These are phyloP conservation scores for cucumber (Cucumis sativus) DNA, from an alignment of 306 rosid genomes.

Conservation along the genomic window DNA sequence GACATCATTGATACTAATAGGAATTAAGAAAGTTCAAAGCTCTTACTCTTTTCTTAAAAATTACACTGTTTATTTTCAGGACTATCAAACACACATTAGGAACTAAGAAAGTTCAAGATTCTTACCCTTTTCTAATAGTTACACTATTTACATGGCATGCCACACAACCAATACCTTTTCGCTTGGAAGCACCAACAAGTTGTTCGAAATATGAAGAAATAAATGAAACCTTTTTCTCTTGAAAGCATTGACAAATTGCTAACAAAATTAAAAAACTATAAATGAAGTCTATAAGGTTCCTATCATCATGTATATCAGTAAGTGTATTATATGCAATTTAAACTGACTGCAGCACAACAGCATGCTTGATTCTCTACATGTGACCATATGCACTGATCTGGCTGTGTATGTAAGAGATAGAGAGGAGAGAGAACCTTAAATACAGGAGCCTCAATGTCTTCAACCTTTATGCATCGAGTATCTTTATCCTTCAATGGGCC, in stretches of 20 bases:
- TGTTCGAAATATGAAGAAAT: background rate
- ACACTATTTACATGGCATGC: background rate
- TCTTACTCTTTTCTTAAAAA: background rate
- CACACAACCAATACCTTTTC: background rate
- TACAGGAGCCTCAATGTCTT: constrained; percentile 44
- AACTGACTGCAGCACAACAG: background rate
- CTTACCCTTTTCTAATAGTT: background rate
- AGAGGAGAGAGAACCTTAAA: constrained; percentile 33
- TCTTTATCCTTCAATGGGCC: constrained; percentile 52
- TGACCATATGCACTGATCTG: background rate
- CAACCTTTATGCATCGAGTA: constrained; percentile 30
- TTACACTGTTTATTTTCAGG: background rate
- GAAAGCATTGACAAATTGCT: background rate
- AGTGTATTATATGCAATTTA: background rate
- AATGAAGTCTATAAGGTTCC: background rate
- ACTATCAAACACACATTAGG: background rate
- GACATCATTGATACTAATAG: background rate
- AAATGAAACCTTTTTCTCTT: background rate
- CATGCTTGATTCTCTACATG: background rate
- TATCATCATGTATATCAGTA: background rate
- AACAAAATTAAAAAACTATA: background rate
- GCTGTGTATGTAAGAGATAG: background rate
- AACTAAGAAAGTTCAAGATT: background rate
- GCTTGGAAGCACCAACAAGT: background rate
- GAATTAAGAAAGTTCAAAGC: background rate